These are phyloP conservation scores for Phyllosticta citrichinensis DNA, from an alignment of 2,329 filamentous ascomycete species.

Conservation along the genomic window DNA sequence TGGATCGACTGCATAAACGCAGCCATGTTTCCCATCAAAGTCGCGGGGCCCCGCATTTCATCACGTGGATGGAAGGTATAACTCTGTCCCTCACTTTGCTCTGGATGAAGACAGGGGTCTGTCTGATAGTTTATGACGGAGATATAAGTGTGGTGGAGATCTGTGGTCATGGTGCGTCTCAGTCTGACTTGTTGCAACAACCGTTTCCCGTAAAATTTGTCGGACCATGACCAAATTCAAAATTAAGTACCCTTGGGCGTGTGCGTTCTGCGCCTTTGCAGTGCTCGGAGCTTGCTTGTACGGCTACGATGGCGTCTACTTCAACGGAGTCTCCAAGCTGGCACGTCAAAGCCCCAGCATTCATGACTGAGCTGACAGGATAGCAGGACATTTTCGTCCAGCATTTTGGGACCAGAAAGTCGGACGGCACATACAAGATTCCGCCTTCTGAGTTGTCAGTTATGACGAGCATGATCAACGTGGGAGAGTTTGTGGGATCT, in stretches of 20 bases:
- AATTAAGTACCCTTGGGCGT: slow-evolving; percentile 23
- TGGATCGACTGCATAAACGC: neutral
- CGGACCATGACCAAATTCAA: neutral
- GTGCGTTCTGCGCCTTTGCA: slow-evolving; percentile 28
- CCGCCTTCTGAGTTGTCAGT: slow-evolving; percentile 17
- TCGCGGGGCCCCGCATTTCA: neutral
- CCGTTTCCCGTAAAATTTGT: too few relatives aligned
- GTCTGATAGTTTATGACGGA: neutral
- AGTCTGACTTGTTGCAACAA: too few relatives aligned
- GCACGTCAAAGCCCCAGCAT: neutral
- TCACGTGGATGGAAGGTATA: neutral
- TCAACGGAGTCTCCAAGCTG: slow-evolving; percentile 20
- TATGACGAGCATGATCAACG: slow-evolving; percentile 33
- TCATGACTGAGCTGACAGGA: neutral
- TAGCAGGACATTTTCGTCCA: slow-evolving; percentile 22
- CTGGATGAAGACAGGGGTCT: neutral
- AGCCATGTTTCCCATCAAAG: neutral
- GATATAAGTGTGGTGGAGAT: neutral
- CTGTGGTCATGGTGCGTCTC: neutral
- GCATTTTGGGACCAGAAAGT: slow-evolving; percentile 22
- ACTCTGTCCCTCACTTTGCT: neutral
- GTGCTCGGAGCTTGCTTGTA: slow-evolving; percentile 29
- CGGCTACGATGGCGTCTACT: slow-evolving; percentile 29
- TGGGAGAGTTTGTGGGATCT: slow-evolving; percentile 31
- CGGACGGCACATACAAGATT: slow-evolving; percentile 22